Base-by-base conservation (phyloP, 352 stramenopile species). In the Globisporangium acanthophoron region DNA sequence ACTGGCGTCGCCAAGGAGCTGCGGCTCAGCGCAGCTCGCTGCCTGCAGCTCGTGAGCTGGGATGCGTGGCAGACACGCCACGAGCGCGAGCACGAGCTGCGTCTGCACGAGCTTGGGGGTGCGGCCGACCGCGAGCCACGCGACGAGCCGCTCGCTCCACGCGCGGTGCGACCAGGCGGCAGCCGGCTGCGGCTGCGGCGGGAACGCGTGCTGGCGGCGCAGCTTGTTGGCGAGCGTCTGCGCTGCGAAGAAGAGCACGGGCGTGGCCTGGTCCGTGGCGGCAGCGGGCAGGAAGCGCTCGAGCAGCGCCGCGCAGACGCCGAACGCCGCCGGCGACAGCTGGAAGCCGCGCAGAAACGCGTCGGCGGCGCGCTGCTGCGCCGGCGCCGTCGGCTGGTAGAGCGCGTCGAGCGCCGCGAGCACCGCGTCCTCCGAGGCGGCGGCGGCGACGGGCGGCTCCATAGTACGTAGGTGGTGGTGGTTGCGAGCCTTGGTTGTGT, bases 201-300 rank as follows among this genome's bases (percentile, higher is more conserved):
- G 71, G 58, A 85, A 65, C 58, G 62, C 61, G 37, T 79, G 70
- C 46, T 88, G 73, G 21, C 80, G 78, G 5, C 83, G 78, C 18
- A 93, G 58, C 63, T 92, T 91, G 67, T 78, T 90, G n/a, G 81
- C 80, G 51, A 93, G 71, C 62, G 84, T 93, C 71, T 93, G 84
- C 18, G 84, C 70, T 21, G 84, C 73, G 66, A 93, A 93, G 66
- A 92, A 93, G 27, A 88, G 66, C 21, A 81, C 66, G 13, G 82
- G 79, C 13, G 86, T 65, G 41, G 58, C 59, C 33, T 65, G 58
- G 12, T 55, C 49, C 50, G 65, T 24, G 61, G 62, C 43, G 52
- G 67, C 40, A 44, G 47, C 45, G 52, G 21, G 29, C 18, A 94
- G 56, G 44, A 86, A 75, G 48, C 74, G 73, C 54, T 92, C 80